These are phyloP conservation scores for Hirschfeldia incana DNA, from an alignment of 345 rosid species.

Conservation along the genomic window DNA sequence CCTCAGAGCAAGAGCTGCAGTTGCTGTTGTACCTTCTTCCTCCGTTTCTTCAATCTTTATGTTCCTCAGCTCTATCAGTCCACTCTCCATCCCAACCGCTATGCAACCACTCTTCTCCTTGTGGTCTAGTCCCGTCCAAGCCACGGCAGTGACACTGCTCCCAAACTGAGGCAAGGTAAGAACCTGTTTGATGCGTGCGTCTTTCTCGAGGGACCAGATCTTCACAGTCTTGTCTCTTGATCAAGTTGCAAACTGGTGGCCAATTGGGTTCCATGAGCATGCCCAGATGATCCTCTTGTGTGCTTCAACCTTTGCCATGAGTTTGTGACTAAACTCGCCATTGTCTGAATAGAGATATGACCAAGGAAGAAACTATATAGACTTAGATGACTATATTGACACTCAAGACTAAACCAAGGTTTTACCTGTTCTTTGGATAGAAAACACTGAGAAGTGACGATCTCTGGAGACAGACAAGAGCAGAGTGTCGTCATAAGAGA, in stretches of 20 bases:
- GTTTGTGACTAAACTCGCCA: conserved; percentile 50
- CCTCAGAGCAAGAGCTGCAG: conserved; percentile 40
- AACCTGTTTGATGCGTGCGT: conserved; percentile 51
- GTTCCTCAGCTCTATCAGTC: conserved; percentile 71
- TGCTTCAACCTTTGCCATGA: conserved; percentile 74
- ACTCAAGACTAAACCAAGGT: neutral
- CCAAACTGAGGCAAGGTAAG: conserved; percentile 59
- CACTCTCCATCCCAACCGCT: conserved; percentile 84
- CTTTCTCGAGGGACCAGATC: conserved; percentile 69
- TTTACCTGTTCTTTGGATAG: conserved; percentile 63
- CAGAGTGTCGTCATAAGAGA: conserved; percentile 71
- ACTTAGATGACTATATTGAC: neutral
- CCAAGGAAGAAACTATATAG: neutral
- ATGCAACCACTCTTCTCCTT: conserved; percentile 53
- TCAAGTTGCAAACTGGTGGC: conserved; percentile 85
- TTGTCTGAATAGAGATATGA: conserved; percentile 35
- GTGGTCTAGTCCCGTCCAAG: conserved; percentile 74
- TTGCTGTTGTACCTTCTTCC: conserved; percentile 39
- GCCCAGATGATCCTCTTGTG: conserved; percentile 99
- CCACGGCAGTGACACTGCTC: conserved; percentile 83
- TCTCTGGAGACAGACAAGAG: conserved; percentile 93
- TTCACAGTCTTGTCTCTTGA: conserved; percentile 95
- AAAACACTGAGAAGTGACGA: conserved; percentile 84
- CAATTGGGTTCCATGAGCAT: conserved; percentile 92
- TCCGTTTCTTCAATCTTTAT: conserved; percentile 37